Conservation (phyloP, 306 rosid genomes). For the Pueraria montana region DNA sequence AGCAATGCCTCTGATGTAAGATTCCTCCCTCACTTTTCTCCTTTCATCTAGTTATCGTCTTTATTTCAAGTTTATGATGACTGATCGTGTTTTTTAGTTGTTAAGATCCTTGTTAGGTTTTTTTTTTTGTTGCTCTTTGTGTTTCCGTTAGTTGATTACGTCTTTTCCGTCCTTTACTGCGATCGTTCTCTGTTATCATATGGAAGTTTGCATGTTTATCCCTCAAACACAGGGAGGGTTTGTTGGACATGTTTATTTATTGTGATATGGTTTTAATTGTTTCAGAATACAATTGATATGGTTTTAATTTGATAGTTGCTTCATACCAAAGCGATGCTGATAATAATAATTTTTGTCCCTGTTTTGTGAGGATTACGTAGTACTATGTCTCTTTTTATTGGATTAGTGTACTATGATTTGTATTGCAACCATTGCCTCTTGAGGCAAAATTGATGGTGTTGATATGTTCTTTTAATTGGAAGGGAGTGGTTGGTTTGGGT, state of each 20-base stretch:
- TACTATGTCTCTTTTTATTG: neutral
- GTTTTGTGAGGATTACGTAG: neutral
- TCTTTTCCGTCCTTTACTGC: no score
- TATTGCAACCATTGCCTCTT: no score
- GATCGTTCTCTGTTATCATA: no score
- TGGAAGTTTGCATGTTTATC: no score
- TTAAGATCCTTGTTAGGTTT: neutral
- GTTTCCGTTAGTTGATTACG: no score
- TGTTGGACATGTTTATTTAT: no score
- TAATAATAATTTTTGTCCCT: neutral
- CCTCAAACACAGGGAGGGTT: no score
- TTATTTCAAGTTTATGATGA: neutral
- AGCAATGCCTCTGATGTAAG: slow-evolving; percentile 86
- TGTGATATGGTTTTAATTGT: no score
- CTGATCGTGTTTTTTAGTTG: no score
- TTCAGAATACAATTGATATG: neutral
- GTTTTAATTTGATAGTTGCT: neutral
- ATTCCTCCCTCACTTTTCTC: neutral
- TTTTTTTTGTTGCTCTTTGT: no score
- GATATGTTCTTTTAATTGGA: neutral
- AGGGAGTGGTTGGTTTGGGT: neutral
- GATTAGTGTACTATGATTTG: neutral
- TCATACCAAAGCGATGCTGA: no score
- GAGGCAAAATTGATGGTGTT: neutral
- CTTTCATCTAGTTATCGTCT: neutral